Evolutionary conservation across 2,329 filamentous ascomycete species (phyloP), one percentile per base, ranked within the genome.

Genomic region (Harringtonia aguacate): DNA sequence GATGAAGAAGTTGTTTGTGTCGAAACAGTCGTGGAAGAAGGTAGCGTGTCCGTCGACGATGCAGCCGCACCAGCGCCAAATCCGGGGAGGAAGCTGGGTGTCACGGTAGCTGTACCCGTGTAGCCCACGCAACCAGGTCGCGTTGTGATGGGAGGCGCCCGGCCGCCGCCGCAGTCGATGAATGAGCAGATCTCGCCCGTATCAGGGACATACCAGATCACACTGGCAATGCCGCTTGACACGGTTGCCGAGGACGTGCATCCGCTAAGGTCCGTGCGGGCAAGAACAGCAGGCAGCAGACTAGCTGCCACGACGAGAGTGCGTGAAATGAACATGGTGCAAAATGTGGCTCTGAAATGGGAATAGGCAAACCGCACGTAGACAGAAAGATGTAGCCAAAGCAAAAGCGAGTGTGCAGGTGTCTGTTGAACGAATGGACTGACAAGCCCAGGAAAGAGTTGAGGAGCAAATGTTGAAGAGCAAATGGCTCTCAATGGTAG

Each of bases 91-190:
- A 64, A 79, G 36, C 57, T 62, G 9, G 74, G 72, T 45, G 65
- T 65, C 58, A 76, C 74, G 13, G 68, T 71, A 15, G 62, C 71
- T 22, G 74, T 77, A 49, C 77, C 77, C 3, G 56, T 53, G 64
- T 81, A 81, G 4, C 45, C 54, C 3, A 60, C 55, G 55, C 80
- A 84, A 3, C 79, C 79, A 1, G 79, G 79, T 20, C 78, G 72
- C 22, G 68, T 72, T 15, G 72, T 76, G 65, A 77, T 82, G 48
- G 77, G 73, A 4, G 79, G 76, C 9, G 78, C 80, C 37, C 73
- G 69, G 44, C 79, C 80, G 50, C 80, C 80, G 46, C 80, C 79
- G 60, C 80, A 84, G 69, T 84, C 79, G 52, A 79, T 68, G 48
- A 75, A 56, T 12, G 66, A 65, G 68, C 80, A 84, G 56, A 83